These are phyloP conservation scores for Calycina herbarum DNA, from an alignment of 2,329 filamentous ascomycete genomes.

Conservation along the genomic window DNA sequence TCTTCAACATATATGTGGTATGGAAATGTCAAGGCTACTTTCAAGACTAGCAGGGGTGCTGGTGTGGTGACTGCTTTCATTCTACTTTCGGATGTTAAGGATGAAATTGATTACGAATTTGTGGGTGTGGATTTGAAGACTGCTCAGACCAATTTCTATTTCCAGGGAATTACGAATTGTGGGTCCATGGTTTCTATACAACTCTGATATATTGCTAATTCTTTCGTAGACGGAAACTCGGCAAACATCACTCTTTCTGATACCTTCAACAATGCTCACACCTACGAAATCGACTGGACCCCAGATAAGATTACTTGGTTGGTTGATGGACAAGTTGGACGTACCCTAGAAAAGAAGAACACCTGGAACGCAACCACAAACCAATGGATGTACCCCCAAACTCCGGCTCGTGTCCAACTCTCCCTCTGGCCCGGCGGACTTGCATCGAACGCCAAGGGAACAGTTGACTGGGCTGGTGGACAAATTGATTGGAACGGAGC, in stretches of 20 bases:
- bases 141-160: slow-evolving; percentile 96
- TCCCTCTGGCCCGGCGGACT: slow-evolving; percentile 95
- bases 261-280: slow-evolving; percentile 78
- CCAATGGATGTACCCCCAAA: slow-evolving; percentile 87
- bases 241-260: slow-evolving; percentile 68
- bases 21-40: slow-evolving; percentile 80
- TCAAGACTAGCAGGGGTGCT: slow-evolving; percentile 80
- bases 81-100: slow-evolving; percentile 90
- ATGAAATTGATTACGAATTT: slow-evolving; percentile 98
- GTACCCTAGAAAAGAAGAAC: slow-evolving; percentile 70
- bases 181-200: slow-evolving; percentile 43
- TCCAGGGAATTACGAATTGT: slow-evolving; percentile 91
- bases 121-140: slow-evolving; percentile 75
- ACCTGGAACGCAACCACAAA: slow-evolving; percentile 86
- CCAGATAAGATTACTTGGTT: slow-evolving; percentile 84
- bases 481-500: slow-evolving; percentile 79
- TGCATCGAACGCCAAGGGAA: slow-evolving; percentile 75
- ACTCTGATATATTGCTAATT: slow-evolving; percentile 18
- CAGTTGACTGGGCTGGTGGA: slow-evolving; percentile 89
- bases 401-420: slow-evolving; percentile 84
- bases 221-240: slow-evolving; percentile 67
- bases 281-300: slow-evolving; percentile 91
- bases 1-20: slow-evolving; percentile 94
- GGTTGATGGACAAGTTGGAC: slow-evolving; percentile 76
- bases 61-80: slow-evolving; percentile 99